Evolutionary conservation across 192 early-diverging fungal species (phyloP).

Genomic region (Funneliformis geosporum): DNA sequence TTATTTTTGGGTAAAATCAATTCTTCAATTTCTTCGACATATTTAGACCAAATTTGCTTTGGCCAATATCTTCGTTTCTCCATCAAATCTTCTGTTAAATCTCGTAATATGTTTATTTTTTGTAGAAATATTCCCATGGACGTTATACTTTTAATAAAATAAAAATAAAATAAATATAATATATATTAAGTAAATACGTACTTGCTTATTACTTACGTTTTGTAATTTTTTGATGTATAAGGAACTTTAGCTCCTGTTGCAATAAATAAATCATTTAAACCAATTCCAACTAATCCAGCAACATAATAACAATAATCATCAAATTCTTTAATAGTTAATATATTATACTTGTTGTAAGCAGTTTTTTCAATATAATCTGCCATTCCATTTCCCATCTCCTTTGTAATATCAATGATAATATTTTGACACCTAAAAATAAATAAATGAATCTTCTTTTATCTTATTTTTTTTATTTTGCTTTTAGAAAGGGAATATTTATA

Average conservation of each 20-base stretch:
- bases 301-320: slow-evolving; percentile 98
- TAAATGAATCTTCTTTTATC: not conserved
- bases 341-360: slow-evolving; percentile 46
- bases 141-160: not conserved
- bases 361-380: slow-evolving; percentile 72
- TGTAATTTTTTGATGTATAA: not conserved
- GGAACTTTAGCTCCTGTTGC: slow-evolving; percentile 78
- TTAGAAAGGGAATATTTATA: not conserved
- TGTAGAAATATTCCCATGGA: slow-evolving; percentile 95
- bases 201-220: slow-evolving; percentile 8
- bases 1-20: slow-evolving; percentile 69
- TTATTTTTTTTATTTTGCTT: not conserved
- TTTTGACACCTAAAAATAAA: slow-evolving; percentile 65
- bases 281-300: slow-evolving; percentile 93
- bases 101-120: slow-evolving; percentile 97
- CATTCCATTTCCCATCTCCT: slow-evolving; percentile 95
- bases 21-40: slow-evolving; percentile 68
- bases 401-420: slow-evolving; percentile 89
- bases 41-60: slow-evolving; percentile 85
- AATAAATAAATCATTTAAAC: slow-evolving; percentile 88
- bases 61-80: slow-evolving; percentile 97
- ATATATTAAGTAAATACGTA: not conserved
- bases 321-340: slow-evolving; percentile 82
- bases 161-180: not conserved
- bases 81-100: slow-evolving; percentile 86